A percentile compares a stretch with the other conserved stretches of the same genome.
phyloP scores from a whole-genome alignment of 768 basidiomycete genomes.

The Pisolithus orientalis region DNA sequence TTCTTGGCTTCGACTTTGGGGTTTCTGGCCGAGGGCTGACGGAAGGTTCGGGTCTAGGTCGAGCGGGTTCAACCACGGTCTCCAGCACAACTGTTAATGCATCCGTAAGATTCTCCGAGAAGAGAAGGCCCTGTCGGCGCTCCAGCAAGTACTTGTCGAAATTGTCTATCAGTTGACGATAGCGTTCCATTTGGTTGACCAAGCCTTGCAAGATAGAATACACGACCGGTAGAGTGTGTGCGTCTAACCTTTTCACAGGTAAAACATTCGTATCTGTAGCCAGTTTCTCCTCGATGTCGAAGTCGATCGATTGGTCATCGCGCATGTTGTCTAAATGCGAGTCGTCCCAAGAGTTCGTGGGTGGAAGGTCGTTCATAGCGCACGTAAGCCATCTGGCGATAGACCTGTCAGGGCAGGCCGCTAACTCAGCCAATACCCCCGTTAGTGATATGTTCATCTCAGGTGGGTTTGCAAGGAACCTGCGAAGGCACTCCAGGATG shows the following conservation, averaged over 20 bases:
- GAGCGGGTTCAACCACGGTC: slow-evolving; percentile 40
- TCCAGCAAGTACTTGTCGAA: slow-evolving; percentile 85
- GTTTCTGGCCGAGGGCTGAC: slow-evolving; percentile 26
- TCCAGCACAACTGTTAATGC: slow-evolving; percentile 74
- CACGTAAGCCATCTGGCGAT: slow-evolving; percentile 88
- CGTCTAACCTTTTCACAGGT: slow-evolving; percentile 65
- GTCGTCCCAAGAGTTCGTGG: slow-evolving; percentile 7
- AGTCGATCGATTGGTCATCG: slow-evolving; percentile 81
- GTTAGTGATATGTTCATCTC: slow-evolving; percentile 88
- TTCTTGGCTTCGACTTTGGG: slow-evolving; percentile 44
- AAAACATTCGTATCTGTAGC: slow-evolving; percentile 50
- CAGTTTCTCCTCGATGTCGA: slow-evolving; percentile 59
- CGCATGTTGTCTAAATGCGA: slow-evolving; percentile 39
- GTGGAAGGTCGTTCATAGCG: slow-evolving; percentile 35
- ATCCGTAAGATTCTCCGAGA: slow-evolving; percentile 88
- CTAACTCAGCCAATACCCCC: slow-evolving; percentile 72
- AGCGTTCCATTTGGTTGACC: slow-evolving; percentile 73
- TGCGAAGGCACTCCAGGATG: slow-evolving; percentile 62
- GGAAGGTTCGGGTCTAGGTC: slow-evolving; percentile 18
- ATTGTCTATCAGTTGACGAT: slow-evolving; percentile 64
- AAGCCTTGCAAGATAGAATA: slow-evolving; percentile 78
- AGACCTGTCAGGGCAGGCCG: slow-evolving; percentile 80
- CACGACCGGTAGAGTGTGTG: slow-evolving; percentile 68
- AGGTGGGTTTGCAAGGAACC: slow-evolving; percentile 81
- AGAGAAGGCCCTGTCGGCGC: slow-evolving; percentile 82